A percentile compares a stretch with the other conserved stretches of the same genome.
Evolutionary conservation across 73 alveolate genomes (phyloP).

Genomic region (Tetrahymena elliotti): DNA sequence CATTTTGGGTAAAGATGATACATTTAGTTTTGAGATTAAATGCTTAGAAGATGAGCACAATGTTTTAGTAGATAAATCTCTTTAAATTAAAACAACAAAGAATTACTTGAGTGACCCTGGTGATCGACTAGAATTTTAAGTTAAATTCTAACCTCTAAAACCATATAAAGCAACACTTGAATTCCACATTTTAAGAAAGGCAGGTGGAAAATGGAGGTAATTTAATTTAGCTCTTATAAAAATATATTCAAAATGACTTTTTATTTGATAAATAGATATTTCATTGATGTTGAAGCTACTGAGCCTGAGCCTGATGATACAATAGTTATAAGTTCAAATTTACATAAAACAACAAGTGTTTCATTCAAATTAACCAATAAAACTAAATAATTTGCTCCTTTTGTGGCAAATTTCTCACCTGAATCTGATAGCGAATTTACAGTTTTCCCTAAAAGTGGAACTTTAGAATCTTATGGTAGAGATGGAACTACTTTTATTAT

Average conservation of each 20-base stretch:
- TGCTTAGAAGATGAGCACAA: not conserved
- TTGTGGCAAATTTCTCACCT: conserved; percentile 91
- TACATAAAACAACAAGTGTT: conserved; percentile 88
- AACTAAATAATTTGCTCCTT: conserved; percentile 83
- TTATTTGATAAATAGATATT: not conserved
- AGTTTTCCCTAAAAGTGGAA: conserved; percentile 91
- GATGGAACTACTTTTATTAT: conserved; percentile 93
- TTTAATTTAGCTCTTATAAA: not conserved
- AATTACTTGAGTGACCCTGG: not conserved
- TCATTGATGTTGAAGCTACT: conserved; percentile 68
- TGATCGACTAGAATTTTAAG: not conserved
- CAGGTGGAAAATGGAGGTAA: not conserved
- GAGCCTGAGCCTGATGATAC: conserved; percentile 98
- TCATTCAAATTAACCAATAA: conserved; percentile 89
- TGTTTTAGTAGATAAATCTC: not conserved
- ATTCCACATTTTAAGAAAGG: not conserved
- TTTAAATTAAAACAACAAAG: not conserved
- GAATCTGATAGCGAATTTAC: conserved; percentile 92
- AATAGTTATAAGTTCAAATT: conserved; percentile 80
- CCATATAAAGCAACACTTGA: not conserved
- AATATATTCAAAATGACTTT: too few species aligned
- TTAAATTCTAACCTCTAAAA: not conserved
- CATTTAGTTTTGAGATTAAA: not conserved
- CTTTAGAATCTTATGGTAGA: conserved; percentile 82
- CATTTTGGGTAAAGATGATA: not conserved